Percentiles rank a stretch among this genome's conserved stretches.
phyloP scores from a whole-genome alignment of 345 rosid species.

The Conringia planisiliqua region DNA sequence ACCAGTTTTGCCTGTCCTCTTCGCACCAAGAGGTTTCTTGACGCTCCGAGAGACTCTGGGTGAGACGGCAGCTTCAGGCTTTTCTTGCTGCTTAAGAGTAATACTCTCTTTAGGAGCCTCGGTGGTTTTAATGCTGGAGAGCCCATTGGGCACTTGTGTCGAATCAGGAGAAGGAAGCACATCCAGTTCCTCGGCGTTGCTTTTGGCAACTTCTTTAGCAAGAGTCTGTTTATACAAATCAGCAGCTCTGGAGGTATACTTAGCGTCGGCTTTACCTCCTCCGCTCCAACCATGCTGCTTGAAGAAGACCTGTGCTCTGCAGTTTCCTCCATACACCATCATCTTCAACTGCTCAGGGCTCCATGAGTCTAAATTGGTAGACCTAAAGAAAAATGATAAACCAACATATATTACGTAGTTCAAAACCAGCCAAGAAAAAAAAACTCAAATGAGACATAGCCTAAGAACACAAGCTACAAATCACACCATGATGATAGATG shows the following conservation, averaged over 20 bases:
- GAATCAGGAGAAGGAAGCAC: constrained; percentile 65
- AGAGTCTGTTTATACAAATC: constrained; percentile 80
- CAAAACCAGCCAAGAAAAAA: background rate
- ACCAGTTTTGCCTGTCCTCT: constrained; percentile 67
- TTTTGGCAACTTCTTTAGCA: constrained; percentile 85
- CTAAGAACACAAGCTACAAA: background rate
- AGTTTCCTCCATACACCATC: constrained; percentile 88
- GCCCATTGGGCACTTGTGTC: constrained; percentile 54
- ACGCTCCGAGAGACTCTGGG: constrained; percentile 56
- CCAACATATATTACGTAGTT: background rate
- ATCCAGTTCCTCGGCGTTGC: constrained; percentile 54
- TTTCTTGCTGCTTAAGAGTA: constrained; percentile 45
- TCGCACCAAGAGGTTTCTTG: constrained; percentile 88
- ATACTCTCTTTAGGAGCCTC: constrained; percentile 48
- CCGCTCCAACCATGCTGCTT: constrained; percentile 97
- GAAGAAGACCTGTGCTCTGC: constrained; percentile 85
- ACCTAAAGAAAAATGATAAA: constrained; percentile 42
- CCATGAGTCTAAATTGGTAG: constrained; percentile 97
- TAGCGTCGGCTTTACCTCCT: constrained; percentile 89
- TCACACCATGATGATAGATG: too few relatives aligned
- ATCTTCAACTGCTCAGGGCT: constrained; percentile 75
- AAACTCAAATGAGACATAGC: background rate
- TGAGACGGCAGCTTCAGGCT: constrained; percentile 42
- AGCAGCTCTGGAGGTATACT: constrained; percentile 97
- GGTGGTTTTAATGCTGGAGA: constrained; percentile 45